Evolutionary conservation across 495 filamentous ascomycete genomes (phyloP).

Genomic region (Neurospora tetraspora): DNA sequence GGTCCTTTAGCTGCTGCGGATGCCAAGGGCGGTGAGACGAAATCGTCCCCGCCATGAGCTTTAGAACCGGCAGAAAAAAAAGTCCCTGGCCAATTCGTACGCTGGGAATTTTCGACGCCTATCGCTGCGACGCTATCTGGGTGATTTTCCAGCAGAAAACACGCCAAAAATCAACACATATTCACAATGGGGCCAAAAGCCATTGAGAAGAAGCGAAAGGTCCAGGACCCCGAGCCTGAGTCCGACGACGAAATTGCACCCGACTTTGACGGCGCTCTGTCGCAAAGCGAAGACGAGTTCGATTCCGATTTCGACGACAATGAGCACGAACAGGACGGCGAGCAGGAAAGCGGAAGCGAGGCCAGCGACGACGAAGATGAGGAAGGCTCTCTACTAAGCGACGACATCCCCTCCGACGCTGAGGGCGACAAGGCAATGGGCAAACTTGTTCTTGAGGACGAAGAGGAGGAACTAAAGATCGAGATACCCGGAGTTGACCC

Average conservation of each 20-base stretch:
- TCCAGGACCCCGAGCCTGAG: slow-evolving; percentile 23
- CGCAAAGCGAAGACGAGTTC: slow-evolving; percentile 23
- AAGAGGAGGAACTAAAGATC: slow-evolving; percentile 17
- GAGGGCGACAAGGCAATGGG: slow-evolving; percentile 30
- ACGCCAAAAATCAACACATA: slow-evolving; percentile 9
- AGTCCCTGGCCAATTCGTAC: slow-evolving; percentile 6
- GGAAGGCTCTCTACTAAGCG: slow-evolving; percentile 43
- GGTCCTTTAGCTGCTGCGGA: background rate
- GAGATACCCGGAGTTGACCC: slow-evolving; percentile 25
- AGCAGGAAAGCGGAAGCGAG: slow-evolving; percentile 6
- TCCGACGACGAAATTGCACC: slow-evolving; percentile 22
- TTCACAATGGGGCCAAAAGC: slow-evolving; percentile 30
- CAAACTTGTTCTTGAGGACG: slow-evolving; percentile 17
- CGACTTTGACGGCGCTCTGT: slow-evolving; percentile 25
- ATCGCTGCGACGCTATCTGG: background rate
- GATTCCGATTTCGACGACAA: slow-evolving; percentile 11
- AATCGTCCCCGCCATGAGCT: slow-evolving; percentile 11
- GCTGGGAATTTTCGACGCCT: slow-evolving; percentile 10
- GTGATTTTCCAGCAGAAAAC: slow-evolving; percentile 6
- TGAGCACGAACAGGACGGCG: slow-evolving; percentile 12
- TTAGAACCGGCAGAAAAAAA: slow-evolving; percentile 24
- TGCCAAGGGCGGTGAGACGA: slow-evolving; percentile 14
- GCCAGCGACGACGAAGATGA: slow-evolving; percentile 35
- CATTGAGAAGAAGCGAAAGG: slow-evolving; percentile 35
- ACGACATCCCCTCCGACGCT: slow-evolving; percentile 48